Evolutionary conservation across 306 rosid genomes (phyloP).

Genomic region (Acacia confusa): DNA sequence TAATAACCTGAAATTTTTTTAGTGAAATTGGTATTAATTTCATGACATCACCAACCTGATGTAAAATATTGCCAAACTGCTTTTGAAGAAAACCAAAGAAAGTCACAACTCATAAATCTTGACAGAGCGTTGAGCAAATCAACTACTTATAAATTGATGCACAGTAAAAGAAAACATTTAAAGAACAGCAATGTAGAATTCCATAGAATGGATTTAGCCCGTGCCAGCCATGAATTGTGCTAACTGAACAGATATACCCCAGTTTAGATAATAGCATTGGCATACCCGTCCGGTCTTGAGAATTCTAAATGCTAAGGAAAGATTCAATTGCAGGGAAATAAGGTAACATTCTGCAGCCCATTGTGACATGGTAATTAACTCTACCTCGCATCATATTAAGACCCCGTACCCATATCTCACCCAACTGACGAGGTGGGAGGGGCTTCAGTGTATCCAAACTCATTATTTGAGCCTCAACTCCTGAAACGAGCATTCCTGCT

Average conservation of each 20-base stretch:
- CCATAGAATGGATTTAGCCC: not conserved
- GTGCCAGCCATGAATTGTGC: not conserved
- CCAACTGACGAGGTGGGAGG: conserved; percentile 80
- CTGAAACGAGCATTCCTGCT: conserved; percentile 64
- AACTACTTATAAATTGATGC: not conserved
- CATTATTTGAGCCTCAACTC: conserved; percentile 78
- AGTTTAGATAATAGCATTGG: not conserved
- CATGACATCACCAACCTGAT: not conserved
- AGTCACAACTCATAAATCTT: not conserved
- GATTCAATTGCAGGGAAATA: not conserved
- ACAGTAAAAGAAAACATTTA: not conserved
- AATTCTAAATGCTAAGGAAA: not conserved
- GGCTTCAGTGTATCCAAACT: conserved; percentile 78
- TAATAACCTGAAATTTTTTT: conserved; percentile 65
- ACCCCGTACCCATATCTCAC: conserved; percentile 95
- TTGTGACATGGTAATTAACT: not conserved
- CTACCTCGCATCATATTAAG: conserved; percentile 87
- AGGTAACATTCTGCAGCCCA: not conserved
- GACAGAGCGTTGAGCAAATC: not conserved
- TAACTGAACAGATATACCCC: conserved; percentile 5
- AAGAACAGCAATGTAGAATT: not conserved
- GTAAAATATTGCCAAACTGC: conserved; percentile 14
- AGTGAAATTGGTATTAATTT: not conserved
- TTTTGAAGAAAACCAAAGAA: conserved; percentile 15
- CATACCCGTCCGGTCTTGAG: not conserved